Conservation (phyloP, 2,329 filamentous ascomycete genomes). For the Alternaria viburni region DNA sequence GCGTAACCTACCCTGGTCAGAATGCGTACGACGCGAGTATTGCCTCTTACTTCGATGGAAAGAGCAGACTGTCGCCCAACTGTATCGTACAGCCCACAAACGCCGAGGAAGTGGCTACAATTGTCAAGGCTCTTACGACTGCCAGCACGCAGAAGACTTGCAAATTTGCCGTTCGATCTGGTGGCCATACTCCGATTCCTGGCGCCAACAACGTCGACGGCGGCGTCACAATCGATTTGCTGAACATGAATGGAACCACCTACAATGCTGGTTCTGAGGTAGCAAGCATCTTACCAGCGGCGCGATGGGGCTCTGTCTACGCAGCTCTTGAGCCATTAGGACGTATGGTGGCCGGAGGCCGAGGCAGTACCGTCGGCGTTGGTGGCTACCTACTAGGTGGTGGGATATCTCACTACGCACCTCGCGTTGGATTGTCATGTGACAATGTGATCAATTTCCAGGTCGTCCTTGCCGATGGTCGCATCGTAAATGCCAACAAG, state of each 20-base stretch:
- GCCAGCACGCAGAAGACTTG: background rate
- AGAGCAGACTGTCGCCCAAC: slow-evolving; percentile 10
- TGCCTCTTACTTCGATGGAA: slow-evolving; percentile 4
- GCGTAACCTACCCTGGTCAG: slow-evolving; percentile 3
- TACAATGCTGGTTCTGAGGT: background rate
- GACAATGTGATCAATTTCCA: slow-evolving; percentile 38
- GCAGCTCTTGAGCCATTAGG: slow-evolving; percentile 26
- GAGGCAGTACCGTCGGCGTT: slow-evolving; percentile 33
- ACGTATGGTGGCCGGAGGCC: slow-evolving; percentile 33
- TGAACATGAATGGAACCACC: slow-evolving; percentile 22
- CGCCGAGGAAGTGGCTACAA: slow-evolving; percentile 18
- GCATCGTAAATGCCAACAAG: slow-evolving; percentile 46
- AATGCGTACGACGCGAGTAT: slow-evolving; percentile 1
- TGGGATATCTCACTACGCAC: slow-evolving; percentile 30
- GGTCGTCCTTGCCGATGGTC: slow-evolving; percentile 45
- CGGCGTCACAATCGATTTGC: slow-evolving; percentile 34
- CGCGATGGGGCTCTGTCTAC: slow-evolving; percentile 26
- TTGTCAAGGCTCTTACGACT: slow-evolving; percentile 14
- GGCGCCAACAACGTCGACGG: slow-evolving; percentile 34
- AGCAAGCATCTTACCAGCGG: slow-evolving; percentile 18
- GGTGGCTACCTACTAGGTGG: slow-evolving; percentile 38
- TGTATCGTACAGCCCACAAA: slow-evolving; percentile 26
- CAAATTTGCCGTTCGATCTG: slow-evolving; percentile 23
- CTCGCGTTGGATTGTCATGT: slow-evolving; percentile 26
- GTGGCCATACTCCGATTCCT: slow-evolving; percentile 28